Base-by-base conservation (phyloP, 371 early-diverging fungal species). In the Mucor circinelloides region DNA sequence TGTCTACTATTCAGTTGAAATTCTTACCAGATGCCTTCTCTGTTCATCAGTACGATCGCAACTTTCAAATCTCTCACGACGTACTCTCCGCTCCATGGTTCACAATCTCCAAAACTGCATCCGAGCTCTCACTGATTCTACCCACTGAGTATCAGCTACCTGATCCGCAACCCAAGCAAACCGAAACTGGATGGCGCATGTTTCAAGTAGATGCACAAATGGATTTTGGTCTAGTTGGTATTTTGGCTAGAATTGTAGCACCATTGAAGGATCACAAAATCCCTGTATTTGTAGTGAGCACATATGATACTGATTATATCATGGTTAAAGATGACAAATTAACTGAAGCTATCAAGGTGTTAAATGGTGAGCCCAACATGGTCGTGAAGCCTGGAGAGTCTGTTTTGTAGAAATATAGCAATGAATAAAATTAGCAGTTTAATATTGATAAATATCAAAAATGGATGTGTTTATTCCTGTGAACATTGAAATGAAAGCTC, bases 271-370 rank as follows among this genome's bases (percentile, higher is more conserved):
- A 87, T 4, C 74, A 80, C 34, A 69, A 74, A 17, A 84, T 94
- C 13, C 84, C 91, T 2, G 82, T 93, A 2, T 93, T 92, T 81
- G 91, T 85, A 1, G 83, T 92, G 2, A 87, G 89, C 62, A 93
- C 93, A 0, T 94, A 78, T 62, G 91, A 94, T 68, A 94, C 94
- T 0, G 94, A 94, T 66, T 93, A 90, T 66, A 73, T 94, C 12
- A 76, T 92, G 52, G 89, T 93, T 44, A 91, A 90, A 64, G 64
- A 85, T 46, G 88, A 87, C 19, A 77, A 72, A n/a, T 65, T 68
- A 27, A 55, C 60, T 13, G 42, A 57, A 30, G 65, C 72, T 15
- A 64, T 64, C 19, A 44, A 61, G 25, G 63, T 59, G 2, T 55
- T 72, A 21, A 58, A 61, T 21, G 38, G 25, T 0, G 34, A 64